Base-by-base conservation (phyloP, 2,329 filamentous ascomycete genomes). In the Beauveria varroae region DNA sequence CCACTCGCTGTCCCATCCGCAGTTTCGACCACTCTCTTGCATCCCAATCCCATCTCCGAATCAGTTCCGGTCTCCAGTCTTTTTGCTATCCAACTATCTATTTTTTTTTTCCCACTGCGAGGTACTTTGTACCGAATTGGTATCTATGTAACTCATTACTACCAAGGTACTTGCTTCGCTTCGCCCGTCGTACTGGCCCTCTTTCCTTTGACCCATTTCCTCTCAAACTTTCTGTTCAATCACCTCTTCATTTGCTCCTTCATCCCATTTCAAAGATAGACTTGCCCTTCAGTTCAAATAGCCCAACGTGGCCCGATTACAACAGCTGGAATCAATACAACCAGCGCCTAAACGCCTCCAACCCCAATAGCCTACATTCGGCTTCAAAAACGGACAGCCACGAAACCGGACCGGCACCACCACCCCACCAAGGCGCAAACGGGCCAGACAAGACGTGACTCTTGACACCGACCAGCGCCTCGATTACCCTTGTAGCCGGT, bases 361-460 rank as follows among this genome's bases (percentile, higher is more conserved):
- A 47, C 5, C 52, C n/a, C n/a, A 52, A 43, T 46, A 60, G 57
- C 57, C 57, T 52, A 53, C 20, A 58, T 26, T 60, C 49, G 40
- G 49, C 41, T 34, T 47, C 37, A 34, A 43, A 43, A 20, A 60
- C 50, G 28, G 28, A 30, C 46, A 34, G 37, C 49, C 50, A 54
- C 41, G 28, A 41, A 37, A 37, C 43, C 41, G 47, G 47, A n/a
- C 22, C 47, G 34, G n/a, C 47, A 26, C 24, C 24, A 30, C 46
- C n/a, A 20, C 56, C 56, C 58, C 58, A 47, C 58, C 41, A 53
- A 47, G 26, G 41, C 57, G 50, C 57, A 60, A 60, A 53, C 50
- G 14, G 46, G 20, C 30, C 46, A 28, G 47, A 58, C 20, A 51
- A 51, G 46, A 41, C 56, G 56, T 58, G 46, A 44, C 46, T 50